A percentile compares a stretch with the other conserved stretches of the same genome.
These are phyloP conservation scores for Plasmodium chabaudi DNA, from an alignment of 169 alveolate genomes.

Conservation along the genomic window DNA sequence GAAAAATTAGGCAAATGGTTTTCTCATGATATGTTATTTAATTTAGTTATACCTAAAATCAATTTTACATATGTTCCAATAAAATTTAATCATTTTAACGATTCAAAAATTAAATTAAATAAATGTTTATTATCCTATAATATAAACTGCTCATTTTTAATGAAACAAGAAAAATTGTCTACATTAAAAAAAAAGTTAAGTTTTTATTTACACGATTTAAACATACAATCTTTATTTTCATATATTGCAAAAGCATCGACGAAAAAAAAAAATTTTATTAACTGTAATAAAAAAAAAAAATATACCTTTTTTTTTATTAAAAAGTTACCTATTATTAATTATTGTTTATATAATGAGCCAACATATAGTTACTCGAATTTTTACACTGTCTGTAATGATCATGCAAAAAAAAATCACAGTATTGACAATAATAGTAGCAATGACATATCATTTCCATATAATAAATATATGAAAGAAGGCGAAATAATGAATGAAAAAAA, in stretches of 20 bases:
- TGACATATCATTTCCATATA: too few relatives aligned
- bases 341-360: constrained; percentile 34
- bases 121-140: constrained; percentile 64
- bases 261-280: too few relatives aligned
- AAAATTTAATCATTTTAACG: constrained; percentile 39
- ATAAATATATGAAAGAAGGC: too few relatives aligned
- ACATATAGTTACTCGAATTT: neutral
- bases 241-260: constrained; percentile 11
- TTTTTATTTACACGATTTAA: constrained; percentile 38
- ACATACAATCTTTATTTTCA: constrained; percentile 44
- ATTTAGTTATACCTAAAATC: constrained; percentile 57
- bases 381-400: neutral
- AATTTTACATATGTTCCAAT: constrained; percentile 53
- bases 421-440: too few relatives aligned
- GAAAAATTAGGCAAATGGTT: constrained; percentile 68
- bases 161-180: constrained; percentile 73
- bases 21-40: constrained; percentile 72
- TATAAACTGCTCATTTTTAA: constrained; percentile 40
- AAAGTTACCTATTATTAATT: constrained; percentile 36
- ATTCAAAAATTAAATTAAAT: constrained; percentile 26
- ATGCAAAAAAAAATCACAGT: too few relatives aligned
- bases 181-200: constrained; percentile 31
- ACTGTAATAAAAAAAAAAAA: constrained; percentile 15
- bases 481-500: too few relatives aligned
- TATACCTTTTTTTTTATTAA: constrained; percentile 17